phyloP scores from a whole-genome alignment of 208 protist genomes.

The Acanthamoeba triangularis region DNA sequence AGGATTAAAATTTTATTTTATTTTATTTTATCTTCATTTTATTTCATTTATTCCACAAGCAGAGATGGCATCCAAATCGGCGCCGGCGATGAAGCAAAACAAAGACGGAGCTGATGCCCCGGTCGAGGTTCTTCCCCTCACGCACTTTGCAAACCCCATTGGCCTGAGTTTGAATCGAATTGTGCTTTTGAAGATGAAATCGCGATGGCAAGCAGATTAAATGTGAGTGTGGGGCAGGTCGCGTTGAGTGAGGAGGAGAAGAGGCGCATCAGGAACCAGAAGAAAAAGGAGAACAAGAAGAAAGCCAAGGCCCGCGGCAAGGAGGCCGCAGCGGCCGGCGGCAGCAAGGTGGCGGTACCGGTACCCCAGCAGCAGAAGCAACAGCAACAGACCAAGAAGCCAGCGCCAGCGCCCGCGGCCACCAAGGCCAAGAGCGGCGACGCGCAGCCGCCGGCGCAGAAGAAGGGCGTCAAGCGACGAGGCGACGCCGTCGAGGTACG shows the following conservation, averaged over 20 bases:
- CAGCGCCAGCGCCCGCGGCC: no score
- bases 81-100: no score
- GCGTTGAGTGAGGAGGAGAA: background rate
- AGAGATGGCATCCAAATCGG: no score
- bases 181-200: no score
- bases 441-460: background rate
- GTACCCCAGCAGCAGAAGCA: background rate
- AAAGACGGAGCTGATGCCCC: no score
- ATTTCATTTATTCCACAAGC: no score
- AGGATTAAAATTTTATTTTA: no score
- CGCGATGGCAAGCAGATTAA: no score
- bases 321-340: background rate
- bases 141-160: no score
- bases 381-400: background rate
- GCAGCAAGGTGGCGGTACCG: background rate
- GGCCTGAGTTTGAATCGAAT: no score
- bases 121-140: no score
- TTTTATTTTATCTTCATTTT: no score
- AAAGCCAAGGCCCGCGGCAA: background rate
- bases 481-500: background rate
- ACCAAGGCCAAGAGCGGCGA: background rate
- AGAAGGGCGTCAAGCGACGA: background rate
- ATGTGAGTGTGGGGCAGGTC: background rate
- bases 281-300: slow-evolving; percentile 65
- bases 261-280: slow-evolving; percentile 2